Evolutionary conservation across 257 asterid genomes (phyloP).

Genomic region (Scutellaria galericulata): DNA sequence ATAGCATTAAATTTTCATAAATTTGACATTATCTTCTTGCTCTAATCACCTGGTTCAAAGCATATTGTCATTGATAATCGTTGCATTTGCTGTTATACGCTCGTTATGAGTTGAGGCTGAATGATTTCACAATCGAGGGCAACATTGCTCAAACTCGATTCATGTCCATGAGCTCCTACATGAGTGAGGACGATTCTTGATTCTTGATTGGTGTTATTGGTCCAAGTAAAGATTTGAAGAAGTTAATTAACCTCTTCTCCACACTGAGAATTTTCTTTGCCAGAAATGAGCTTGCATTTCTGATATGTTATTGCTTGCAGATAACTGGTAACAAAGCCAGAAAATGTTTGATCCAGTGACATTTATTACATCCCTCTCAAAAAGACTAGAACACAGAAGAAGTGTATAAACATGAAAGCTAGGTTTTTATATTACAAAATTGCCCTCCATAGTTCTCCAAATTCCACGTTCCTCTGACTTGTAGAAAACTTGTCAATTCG

Average conservation of each 20-base stretch:
- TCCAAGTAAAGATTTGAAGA: not conserved
- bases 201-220: not conserved
- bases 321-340: not conserved
- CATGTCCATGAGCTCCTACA: not conserved
- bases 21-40: not conserved
- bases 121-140: too few species aligned
- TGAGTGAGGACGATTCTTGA: too few species aligned
- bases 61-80: too few species aligned
- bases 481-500: not conserved
- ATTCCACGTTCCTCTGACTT: not conserved
- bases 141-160: not conserved
- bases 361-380: not conserved
- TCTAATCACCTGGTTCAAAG: too few species aligned
- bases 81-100: too few species aligned
- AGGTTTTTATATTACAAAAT: too few species aligned
- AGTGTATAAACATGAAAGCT: not conserved
- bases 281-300: too few species aligned
- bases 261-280: too few species aligned
- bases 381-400: not conserved
- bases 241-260: not conserved
- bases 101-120: too few species aligned
- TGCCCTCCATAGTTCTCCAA: too few species aligned
- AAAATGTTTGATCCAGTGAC: not conserved
- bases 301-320: too few species aligned
- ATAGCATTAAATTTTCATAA: not conserved